A percentile compares a stretch with the other conserved stretches of the same genome.
Conservation (phyloP, 2,329 filamentous ascomycete genomes). For the Phoma sp. region DNA sequence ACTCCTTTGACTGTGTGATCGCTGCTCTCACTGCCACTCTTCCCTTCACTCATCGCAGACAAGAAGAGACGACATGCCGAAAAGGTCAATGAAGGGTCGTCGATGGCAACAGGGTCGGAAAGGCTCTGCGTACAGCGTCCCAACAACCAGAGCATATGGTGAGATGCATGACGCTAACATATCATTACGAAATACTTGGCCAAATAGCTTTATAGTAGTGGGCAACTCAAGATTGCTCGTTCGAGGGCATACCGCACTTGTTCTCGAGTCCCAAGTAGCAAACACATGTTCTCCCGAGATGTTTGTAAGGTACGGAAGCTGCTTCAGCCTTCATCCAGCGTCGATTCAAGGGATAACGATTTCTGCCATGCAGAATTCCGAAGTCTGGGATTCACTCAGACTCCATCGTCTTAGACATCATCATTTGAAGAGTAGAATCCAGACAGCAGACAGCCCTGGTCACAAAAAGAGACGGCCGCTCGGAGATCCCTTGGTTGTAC, state of each 20-base stretch:
- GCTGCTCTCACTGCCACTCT: not conserved
- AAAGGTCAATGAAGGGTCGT: not conserved
- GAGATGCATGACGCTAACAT: conserved; percentile 10
- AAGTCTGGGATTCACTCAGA: not conserved
- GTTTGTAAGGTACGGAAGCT: not conserved
- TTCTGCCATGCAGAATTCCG: not conserved
- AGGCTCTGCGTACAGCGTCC: not conserved
- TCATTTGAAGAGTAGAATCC: not conserved
- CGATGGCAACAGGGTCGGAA: not conserved
- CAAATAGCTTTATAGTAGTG: not conserved
- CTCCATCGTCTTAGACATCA: not conserved
- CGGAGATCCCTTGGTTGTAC: too few relatives aligned
- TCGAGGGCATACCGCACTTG: not conserved
- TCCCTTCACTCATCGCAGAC: not conserved
- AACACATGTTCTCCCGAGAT: not conserved
- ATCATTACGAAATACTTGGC: not conserved
- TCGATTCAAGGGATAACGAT: not conserved
- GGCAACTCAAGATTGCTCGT: not conserved
- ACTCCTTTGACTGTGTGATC: not conserved
- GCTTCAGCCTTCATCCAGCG: not conserved
- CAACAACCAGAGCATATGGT: conserved; percentile 3
- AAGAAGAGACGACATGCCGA: not conserved
- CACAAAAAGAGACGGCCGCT: too few relatives aligned
- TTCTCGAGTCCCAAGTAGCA: not conserved
- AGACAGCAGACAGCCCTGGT: too few relatives aligned